Evolutionary conservation across 345 rosid species (phyloP).

Genomic region (Citrus maxima): DNA sequence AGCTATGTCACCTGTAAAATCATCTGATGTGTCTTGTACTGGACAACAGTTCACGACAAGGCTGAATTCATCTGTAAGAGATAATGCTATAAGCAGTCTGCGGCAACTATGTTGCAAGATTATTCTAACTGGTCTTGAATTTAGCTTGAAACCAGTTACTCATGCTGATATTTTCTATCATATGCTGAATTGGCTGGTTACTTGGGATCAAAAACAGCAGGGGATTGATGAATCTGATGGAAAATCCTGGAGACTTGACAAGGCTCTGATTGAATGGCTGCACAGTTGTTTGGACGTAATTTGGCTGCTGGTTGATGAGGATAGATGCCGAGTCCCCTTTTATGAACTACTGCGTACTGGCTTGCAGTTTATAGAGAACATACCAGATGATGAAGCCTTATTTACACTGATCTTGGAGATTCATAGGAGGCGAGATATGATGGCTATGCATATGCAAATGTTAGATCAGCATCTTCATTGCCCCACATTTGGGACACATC

Average conservation of each 20-base stretch:
- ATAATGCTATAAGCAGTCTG: conserved; percentile 64
- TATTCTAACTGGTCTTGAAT: conserved; percentile 68
- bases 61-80: conserved; percentile 45
- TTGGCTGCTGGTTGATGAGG: conserved; percentile 86
- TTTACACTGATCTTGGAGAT: conserved; percentile 93
- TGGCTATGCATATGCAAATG: conserved; percentile 99
- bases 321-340: conserved; percentile 86
- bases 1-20: conserved; percentile 56
- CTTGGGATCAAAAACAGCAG: conserved; percentile 88
- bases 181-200: conserved; percentile 88
- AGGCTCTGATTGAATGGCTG: conserved; percentile 79
- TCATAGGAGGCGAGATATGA: conserved; percentile 92
- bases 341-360: conserved; percentile 90
- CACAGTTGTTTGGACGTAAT: conserved; percentile 93
- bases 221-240: conserved; percentile 61
- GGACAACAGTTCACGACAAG: conserved; percentile 48
- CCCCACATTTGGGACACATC: conserved; percentile 93
- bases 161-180: conserved; percentile 74
- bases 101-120: conserved; percentile 92
- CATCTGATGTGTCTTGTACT: conserved; percentile 45
- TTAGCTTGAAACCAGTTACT: conserved; percentile 75
- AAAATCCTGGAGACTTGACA: conserved; percentile 67
- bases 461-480: conserved; percentile 97
- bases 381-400: conserved; percentile 94
- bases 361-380: conserved; percentile 91